phyloP scores from a whole-genome alignment of 345 rosid species.

The Odontarrhena argentea region DNA sequence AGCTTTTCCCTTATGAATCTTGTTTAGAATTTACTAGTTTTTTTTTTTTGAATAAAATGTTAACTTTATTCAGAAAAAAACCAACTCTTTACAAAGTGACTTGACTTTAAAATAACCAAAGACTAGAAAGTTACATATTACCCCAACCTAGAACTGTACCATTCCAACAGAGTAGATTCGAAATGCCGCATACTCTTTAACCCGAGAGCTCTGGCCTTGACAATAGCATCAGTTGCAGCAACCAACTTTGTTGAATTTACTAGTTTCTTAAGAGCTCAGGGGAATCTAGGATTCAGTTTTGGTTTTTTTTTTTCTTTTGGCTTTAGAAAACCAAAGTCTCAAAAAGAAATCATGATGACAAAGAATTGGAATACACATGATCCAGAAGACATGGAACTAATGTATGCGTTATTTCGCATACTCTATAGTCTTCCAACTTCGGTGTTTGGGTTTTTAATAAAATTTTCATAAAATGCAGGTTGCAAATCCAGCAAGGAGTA shows the following conservation, averaged over 20 bases:
- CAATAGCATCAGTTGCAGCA: no score
- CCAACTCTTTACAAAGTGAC: no score
- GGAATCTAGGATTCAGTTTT: neutral
- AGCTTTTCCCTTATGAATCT: neutral
- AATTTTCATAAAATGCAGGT: conserved; percentile 44
- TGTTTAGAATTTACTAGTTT: neutral
- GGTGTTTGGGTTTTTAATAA: neutral
- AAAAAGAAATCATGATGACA: conserved; percentile 16
- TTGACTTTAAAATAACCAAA: no score
- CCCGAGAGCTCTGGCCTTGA: no score
- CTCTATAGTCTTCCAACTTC: neutral
- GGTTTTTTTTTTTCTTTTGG: neutral
- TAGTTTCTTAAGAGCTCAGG: neutral
- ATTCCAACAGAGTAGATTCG: no score
- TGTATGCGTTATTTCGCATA: neutral
- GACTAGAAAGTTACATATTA: no score
- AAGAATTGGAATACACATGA: conserved; percentile 4
- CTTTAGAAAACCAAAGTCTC: conserved; percentile 1
- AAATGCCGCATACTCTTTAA: no score
- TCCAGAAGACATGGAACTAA: conserved; percentile 15
- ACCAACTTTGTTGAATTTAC: no score
- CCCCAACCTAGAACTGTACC: no score
- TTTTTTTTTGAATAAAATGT: no score
- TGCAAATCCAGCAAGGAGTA: conserved; percentile 95
- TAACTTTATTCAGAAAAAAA: no score